These are phyloP conservation scores for Podosphaera xanthii DNA, from an alignment of 2,329 filamentous ascomycete species.

Conservation along the genomic window DNA sequence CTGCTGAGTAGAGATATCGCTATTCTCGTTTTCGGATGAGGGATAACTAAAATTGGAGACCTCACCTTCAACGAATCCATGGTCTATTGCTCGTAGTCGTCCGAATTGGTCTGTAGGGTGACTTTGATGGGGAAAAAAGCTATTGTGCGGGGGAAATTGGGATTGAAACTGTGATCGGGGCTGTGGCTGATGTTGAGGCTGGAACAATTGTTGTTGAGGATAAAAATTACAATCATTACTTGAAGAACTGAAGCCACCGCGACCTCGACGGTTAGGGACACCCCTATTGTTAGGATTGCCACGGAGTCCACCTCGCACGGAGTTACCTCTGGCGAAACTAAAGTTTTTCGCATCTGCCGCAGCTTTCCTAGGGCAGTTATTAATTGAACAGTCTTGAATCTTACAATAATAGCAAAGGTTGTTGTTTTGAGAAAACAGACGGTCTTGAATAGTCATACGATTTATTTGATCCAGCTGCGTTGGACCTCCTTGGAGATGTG, in stretches of 20 bases:
- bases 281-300: no score
- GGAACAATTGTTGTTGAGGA: slow-evolving; percentile 23
- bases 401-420: neutral
- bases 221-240: slow-evolving; percentile 22
- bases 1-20: no score
- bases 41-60: no score
- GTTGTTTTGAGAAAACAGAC: neutral
- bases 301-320: no score
- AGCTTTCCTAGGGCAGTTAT: neutral
- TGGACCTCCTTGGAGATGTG: no score
- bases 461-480: neutral
- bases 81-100: neutral
- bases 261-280: no score
- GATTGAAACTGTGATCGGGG: neutral
- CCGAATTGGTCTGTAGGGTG: neutral
- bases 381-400: neutral
- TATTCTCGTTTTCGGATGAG: no score
- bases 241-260: no score
- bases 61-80: no score
- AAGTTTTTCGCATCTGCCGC: neutral
- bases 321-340: neutral
- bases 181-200: slow-evolving; percentile 16
- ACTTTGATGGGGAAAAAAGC: neutral
- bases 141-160: neutral
- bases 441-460: neutral